These are phyloP conservation scores for Westerdykella ornata DNA, from an alignment of 2,329 filamentous ascomycete species.

Conservation along the genomic window DNA sequence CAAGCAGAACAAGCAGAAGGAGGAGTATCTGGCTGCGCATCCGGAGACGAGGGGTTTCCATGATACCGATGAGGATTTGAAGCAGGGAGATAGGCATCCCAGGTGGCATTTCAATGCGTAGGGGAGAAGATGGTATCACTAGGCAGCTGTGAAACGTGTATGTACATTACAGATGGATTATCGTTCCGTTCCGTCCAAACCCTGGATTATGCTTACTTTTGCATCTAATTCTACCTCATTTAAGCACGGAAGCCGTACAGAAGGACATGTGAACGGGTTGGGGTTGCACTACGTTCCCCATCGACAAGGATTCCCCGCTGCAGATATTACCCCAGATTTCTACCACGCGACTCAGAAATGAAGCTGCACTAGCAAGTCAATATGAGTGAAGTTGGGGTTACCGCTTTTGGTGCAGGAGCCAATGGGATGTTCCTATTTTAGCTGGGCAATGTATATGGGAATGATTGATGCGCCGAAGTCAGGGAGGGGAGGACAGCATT, in stretches of 20 bases:
- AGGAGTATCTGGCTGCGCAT: constrained; percentile 16
- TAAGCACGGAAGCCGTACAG: neutral
- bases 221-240: neutral
- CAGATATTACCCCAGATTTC: constrained; percentile 5
- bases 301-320: constrained; percentile 6
- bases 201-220: too few species aligned
- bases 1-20: constrained; percentile 29
- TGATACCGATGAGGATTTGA: constrained; percentile 27
- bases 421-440: too few species aligned
- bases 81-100: constrained; percentile 30
- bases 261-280: neutral
- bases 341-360: too few species aligned
- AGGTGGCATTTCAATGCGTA: constrained; percentile 33
- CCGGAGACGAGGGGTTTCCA: constrained; percentile 26
- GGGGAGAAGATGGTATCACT: neutral
- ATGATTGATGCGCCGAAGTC: too few species aligned
- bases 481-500: too few species aligned
- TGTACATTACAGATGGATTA: too few species aligned
- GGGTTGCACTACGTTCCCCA: neutral
- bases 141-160: neutral
- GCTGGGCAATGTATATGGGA: too few species aligned
- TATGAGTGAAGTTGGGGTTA: too few species aligned
- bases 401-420: too few species aligned
- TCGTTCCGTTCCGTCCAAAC: too few species aligned
- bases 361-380: too few species aligned